Conservation (phyloP, 73 alveolate genomes). For the Paraurostyla sp. region DNA sequence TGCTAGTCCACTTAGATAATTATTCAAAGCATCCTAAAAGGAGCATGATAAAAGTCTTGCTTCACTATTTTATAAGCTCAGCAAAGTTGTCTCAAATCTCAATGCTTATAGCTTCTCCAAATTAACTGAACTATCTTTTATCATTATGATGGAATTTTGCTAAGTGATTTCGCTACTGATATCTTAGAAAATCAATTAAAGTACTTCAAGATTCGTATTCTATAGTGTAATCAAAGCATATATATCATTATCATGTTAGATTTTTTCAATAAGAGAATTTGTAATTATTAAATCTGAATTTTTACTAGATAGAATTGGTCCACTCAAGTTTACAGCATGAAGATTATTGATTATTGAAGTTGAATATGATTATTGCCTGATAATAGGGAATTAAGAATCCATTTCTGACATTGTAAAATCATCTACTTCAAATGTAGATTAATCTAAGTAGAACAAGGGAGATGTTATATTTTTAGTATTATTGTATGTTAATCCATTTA, state of each 20-base stretch:
- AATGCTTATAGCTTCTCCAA: too few species aligned
- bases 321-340: neutral
- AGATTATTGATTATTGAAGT: neutral
- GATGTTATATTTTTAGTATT: neutral
- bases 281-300: neutral
- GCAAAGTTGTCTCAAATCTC: too few species aligned
- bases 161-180: neutral
- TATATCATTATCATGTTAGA: neutral
- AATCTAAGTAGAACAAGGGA: constrained; percentile 6
- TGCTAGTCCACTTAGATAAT: too few species aligned
- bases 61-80: too few species aligned
- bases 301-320: constrained; percentile 3
- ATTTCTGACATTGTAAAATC: neutral
- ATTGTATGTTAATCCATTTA: neutral
- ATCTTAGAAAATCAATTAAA: neutral
- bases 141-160: neutral
- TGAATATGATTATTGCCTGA: constrained; percentile 7
- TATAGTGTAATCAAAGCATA: neutral
- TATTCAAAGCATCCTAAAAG: too few species aligned
- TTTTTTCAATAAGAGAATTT: neutral
- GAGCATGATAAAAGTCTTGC: too few species aligned
- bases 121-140: too few species aligned
- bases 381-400: neutral
- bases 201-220: neutral
- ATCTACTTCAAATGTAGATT: neutral